Percentiles rank a stretch among this genome's conserved stretches.
Conservation (phyloP, 106 monocot species). For the Amphibolis antarctica region DNA sequence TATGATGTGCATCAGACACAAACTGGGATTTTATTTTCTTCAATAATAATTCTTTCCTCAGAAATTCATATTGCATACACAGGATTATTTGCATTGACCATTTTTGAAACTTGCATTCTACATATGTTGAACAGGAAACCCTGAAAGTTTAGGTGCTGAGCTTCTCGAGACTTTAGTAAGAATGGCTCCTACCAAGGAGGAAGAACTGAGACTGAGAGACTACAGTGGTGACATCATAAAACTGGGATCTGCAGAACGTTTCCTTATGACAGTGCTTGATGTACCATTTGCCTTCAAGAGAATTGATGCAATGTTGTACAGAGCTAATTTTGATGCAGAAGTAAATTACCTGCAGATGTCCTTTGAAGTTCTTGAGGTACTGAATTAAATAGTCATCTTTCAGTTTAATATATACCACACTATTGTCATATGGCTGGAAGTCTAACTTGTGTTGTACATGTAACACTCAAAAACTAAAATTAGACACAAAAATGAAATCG, state of each 20-base stretch:
- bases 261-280: constrained; percentile 57
- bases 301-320: constrained; percentile 76
- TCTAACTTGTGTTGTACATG: no score
- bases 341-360: constrained; percentile 48
- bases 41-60: no score
- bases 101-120: no score
- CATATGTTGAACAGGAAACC: constrained; percentile 36
- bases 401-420: neutral
- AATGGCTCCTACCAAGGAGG: constrained; percentile 91
- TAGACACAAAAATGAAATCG: no score
- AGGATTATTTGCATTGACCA: no score
- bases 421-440: no score
- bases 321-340: constrained; percentile 71
- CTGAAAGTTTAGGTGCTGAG: constrained; percentile 56
- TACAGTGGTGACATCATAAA: constrained; percentile 56
- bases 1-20: no score
- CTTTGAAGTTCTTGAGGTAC: constrained; percentile 65
- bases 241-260: constrained; percentile 56
- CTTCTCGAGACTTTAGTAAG: constrained; percentile 71
- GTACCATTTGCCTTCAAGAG: constrained; percentile 79
- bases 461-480: no score
- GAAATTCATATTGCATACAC: no score
- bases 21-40: no score
- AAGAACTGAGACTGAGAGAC: constrained; percentile 57
- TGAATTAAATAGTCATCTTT: neutral